phyloP scores from a whole-genome alignment of 108 stramenopile species.

The Skeletonema costatum region DNA sequence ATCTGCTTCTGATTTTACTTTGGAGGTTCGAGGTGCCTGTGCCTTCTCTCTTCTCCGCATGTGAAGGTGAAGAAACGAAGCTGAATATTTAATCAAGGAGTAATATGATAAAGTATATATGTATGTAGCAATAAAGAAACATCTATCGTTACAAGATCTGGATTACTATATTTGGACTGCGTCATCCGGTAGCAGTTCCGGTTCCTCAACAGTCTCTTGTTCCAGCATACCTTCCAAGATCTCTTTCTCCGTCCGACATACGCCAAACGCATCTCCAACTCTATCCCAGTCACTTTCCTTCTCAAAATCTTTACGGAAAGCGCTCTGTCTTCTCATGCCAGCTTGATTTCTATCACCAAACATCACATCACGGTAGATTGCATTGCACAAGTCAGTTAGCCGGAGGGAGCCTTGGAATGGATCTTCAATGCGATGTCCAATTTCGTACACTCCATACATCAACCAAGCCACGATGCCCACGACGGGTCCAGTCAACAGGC shows the following conservation, averaged over 20 bases:
- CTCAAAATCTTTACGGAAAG: constrained; percentile 39
- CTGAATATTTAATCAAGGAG: too few species aligned
- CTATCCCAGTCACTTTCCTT: constrained; percentile 37
- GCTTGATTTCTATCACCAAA: constrained; percentile 46
- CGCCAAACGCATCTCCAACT: constrained; percentile 39
- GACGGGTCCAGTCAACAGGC: constrained; percentile 79
- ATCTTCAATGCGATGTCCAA: constrained; percentile 90
- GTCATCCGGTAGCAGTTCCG: background rate
- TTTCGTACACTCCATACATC: constrained; percentile 91
- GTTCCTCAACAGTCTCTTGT: background rate
- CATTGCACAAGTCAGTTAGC: constrained; percentile 64
- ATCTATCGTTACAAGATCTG: too few species aligned
- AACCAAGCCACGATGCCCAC: constrained; percentile 83
- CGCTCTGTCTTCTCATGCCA: constrained; percentile 47
- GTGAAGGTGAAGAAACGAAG: too few species aligned
- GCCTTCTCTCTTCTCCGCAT: too few species aligned
- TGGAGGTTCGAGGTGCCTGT: too few species aligned
- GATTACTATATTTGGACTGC: background rate
- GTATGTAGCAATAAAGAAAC: too few species aligned
- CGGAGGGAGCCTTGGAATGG: constrained; percentile 82
- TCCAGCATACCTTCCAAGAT: background rate
- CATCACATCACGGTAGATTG: constrained; percentile 67
- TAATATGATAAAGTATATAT: too few species aligned
- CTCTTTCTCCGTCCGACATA: constrained; percentile 24
- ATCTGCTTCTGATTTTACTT: too few species aligned